phyloP scores from a whole-genome alignment of 2,329 filamentous ascomycete genomes.

The Pseudovirgaria hyperparasitica region DNA sequence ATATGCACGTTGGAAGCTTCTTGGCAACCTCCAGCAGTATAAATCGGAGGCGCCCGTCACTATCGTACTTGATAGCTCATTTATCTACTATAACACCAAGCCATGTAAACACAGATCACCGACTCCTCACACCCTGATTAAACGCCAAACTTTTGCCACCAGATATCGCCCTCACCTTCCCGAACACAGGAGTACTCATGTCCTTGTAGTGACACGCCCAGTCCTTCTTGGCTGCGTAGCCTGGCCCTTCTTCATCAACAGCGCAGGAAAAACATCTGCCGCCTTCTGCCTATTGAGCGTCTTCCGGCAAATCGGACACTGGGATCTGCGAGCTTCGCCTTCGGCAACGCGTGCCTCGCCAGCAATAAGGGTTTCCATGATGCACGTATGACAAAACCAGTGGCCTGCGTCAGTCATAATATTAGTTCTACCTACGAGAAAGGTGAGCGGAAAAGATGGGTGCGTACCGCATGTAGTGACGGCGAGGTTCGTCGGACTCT shows the following conservation, averaged over 20 bases:
- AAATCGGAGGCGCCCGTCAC: too few relatives aligned
- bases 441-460: neutral
- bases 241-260: conserved; percentile 26
- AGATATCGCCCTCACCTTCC: too few relatives aligned
- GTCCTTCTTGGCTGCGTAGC: conserved; percentile 21
- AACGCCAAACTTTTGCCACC: too few relatives aligned
- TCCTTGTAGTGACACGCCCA: too few relatives aligned
- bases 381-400: conserved; percentile 51
- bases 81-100: too few relatives aligned
- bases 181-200: too few relatives aligned
- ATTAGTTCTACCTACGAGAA: neutral
- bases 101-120: too few relatives aligned
- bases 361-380: conserved; percentile 46
- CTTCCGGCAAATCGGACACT: conserved; percentile 37
- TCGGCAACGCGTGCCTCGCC: conserved; percentile 37
- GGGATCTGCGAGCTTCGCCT: conserved; percentile 27
- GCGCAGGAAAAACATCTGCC: conserved; percentile 28
- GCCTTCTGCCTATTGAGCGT: conserved; percentile 25
- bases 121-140: too few relatives aligned
- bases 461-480: conserved; percentile 46
- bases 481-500: conserved; percentile 45
- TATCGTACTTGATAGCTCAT: too few relatives aligned
- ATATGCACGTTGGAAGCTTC: too few relatives aligned
- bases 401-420: conserved; percentile 33
- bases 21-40: too few relatives aligned